These are phyloP conservation scores for Phytophthora pinifolia DNA, from an alignment of 352 stramenopile species.

Conservation along the genomic window DNA sequence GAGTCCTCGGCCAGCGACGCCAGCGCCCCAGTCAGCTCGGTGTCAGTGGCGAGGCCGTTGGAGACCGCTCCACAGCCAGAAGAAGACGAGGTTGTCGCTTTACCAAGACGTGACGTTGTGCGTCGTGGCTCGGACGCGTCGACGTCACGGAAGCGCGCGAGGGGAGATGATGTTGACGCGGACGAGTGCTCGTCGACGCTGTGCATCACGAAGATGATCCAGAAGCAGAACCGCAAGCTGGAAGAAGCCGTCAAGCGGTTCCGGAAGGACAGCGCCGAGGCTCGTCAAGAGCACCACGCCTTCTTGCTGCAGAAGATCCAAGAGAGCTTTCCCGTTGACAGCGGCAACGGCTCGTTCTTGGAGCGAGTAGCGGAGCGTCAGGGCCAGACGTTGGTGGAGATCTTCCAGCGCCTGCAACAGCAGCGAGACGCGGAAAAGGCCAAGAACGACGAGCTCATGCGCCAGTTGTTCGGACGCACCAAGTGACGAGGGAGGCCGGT, in stretches of 20 bases:
- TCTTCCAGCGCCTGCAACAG: slow-evolving; percentile 37
- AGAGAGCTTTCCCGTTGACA: slow-evolving; percentile 36
- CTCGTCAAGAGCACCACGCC: slow-evolving; percentile 36
- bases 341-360: slow-evolving; percentile 33
- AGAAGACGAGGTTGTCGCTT: slow-evolving; percentile 1
- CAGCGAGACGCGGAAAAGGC: slow-evolving; percentile 31
- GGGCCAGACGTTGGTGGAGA: slow-evolving; percentile 33
- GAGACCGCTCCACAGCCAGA: slow-evolving; percentile 3
- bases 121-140: slow-evolving; percentile 6
- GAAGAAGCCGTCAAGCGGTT: slow-evolving; percentile 42
- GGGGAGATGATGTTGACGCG: not conserved
- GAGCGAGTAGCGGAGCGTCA: slow-evolving; percentile 39
- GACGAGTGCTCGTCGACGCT: slow-evolving; percentile 24
- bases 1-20: slow-evolving; percentile 24
- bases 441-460: slow-evolving; percentile 35
- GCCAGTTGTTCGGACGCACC: slow-evolving; percentile 24
- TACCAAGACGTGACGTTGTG: slow-evolving; percentile 5
- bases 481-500: no score
- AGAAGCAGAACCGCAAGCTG: slow-evolving; percentile 35
- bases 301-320: slow-evolving; percentile 40
- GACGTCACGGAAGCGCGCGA: slow-evolving; percentile 21
- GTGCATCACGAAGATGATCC: slow-evolving; percentile 39
- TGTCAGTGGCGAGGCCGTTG: slow-evolving; percentile 5
- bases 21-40: slow-evolving; percentile 1
- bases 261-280: slow-evolving; percentile 35